Percentiles rank a stretch among this genome's conserved stretches.
phyloP scores from a whole-genome alignment of 352 stramenopile species.

The Globisporangium lucens region DNA sequence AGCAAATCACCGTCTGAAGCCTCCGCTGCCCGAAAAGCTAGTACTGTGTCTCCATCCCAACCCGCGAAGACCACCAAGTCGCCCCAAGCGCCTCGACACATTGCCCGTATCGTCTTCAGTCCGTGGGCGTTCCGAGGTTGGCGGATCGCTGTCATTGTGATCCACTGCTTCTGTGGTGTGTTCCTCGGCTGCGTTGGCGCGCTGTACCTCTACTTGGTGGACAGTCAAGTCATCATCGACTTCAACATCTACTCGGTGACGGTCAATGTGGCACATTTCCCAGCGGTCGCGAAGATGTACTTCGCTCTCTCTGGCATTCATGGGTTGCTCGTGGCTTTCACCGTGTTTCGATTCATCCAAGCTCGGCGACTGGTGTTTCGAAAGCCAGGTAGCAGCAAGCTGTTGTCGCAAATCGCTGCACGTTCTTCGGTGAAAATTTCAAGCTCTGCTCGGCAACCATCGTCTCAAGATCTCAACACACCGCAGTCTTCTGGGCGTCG shows the following conservation, averaged over 20 bases:
- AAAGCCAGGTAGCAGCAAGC: slow-evolving; percentile 1
- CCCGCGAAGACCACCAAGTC: neutral
- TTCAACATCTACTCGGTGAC: slow-evolving; percentile 11
- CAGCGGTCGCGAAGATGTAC: slow-evolving; percentile 11
- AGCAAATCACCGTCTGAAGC: neutral
- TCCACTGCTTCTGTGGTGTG: slow-evolving; percentile 2
- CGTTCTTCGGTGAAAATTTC: neutral
- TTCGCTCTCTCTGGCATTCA: slow-evolving; percentile 10
- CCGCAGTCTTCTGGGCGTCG: neutral
- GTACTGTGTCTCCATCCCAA: neutral
- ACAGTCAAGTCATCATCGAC: slow-evolving; percentile 12
- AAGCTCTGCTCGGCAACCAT: neutral
- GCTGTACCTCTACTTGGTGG: slow-evolving; percentile 9
- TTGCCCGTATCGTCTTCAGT: slow-evolving; percentile 11
- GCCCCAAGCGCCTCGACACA: neutral
- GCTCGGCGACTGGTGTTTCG: slow-evolving; percentile 9
- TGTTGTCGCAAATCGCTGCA: neutral
- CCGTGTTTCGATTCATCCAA: slow-evolving; percentile 12
- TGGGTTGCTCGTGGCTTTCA: slow-evolving; percentile 3
- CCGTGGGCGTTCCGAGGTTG: slow-evolving; percentile 3
- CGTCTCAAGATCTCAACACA: neutral
- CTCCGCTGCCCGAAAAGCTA: neutral
- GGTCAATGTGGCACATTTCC: slow-evolving; percentile 5
- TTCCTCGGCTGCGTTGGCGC: slow-evolving; percentile 3
- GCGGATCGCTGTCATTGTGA: slow-evolving; percentile 10